A percentile compares a stretch with the other conserved stretches of the same genome.
Conservation (phyloP, 2,329 filamentous ascomycete species). For the Penicillium sp. region DNA sequence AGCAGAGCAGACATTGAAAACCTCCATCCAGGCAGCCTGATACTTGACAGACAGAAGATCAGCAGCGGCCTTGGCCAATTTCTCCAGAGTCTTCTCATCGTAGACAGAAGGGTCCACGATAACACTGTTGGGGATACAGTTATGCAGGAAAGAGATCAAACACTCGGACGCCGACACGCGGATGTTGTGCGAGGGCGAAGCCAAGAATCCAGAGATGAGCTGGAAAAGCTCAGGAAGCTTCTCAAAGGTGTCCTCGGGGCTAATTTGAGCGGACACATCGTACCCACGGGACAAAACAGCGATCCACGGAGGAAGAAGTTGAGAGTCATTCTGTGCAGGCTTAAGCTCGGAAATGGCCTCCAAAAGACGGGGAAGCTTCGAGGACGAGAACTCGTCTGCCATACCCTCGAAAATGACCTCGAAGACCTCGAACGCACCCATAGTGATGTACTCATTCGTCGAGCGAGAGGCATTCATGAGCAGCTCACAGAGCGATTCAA, state of each 20-base stretch:
- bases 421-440: slow-evolving; percentile 95
- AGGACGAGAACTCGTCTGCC: slow-evolving; percentile 79
- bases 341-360: slow-evolving; percentile 90
- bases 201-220: slow-evolving; percentile 75
- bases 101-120: slow-evolving; percentile 86
- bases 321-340: slow-evolving; percentile 88
- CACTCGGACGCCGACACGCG: slow-evolving; percentile 93
- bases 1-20: slow-evolving; percentile 81
- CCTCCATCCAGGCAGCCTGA: slow-evolving; percentile 90
- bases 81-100: slow-evolving; percentile 85
- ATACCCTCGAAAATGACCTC: slow-evolving; percentile 95
- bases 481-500: slow-evolving; percentile 85
- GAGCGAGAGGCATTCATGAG: slow-evolving; percentile 84
- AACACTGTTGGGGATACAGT: slow-evolving; percentile 79
- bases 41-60: slow-evolving; percentile 84
- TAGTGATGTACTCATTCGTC: slow-evolving; percentile 92
- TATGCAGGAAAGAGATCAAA: slow-evolving; percentile 86
- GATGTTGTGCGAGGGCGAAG: slow-evolving; percentile 87
- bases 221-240: slow-evolving; percentile 83
- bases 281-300: slow-evolving; percentile 92
- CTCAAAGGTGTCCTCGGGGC: slow-evolving; percentile 85
- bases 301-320: slow-evolving; percentile 93
- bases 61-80: slow-evolving; percentile 68
- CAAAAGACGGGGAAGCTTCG: slow-evolving; percentile 83
- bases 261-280: slow-evolving; percentile 85